Conservation (phyloP, 2,329 filamentous ascomycete genomes). For the Tympanopsis confertula region DNA sequence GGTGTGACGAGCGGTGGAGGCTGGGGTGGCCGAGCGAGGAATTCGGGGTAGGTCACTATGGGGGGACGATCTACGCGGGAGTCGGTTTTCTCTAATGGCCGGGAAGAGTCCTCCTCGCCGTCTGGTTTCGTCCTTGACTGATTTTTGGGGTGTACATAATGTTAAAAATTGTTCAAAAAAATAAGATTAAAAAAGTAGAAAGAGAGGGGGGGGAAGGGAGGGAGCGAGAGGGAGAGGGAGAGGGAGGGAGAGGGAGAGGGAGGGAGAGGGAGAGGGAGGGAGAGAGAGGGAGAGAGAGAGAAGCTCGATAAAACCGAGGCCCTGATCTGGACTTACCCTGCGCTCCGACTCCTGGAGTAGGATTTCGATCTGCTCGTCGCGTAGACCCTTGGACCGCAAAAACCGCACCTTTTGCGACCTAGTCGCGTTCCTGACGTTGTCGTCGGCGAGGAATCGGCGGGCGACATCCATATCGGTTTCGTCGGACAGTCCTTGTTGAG, state of each 20-base stretch:
- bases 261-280: no score
- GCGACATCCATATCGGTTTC: slow-evolving; percentile 50
- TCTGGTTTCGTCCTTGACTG: background rate
- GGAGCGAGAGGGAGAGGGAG: no score
- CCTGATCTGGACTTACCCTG: slow-evolving; percentile 9
- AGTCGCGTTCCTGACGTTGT: slow-evolving; percentile 56
- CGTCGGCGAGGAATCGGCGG: slow-evolving; percentile 63
- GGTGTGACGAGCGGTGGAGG: slow-evolving; percentile 53
- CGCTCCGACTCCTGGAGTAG: slow-evolving; percentile 36
- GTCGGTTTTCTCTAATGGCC: slow-evolving; percentile 23
- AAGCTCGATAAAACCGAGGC: no score
- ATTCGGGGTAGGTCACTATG: slow-evolving; percentile 62
- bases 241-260: no score
- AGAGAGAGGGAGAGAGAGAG: no score
- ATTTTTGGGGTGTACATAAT: no score
- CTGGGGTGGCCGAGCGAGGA: slow-evolving; percentile 42
- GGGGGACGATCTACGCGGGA: slow-evolving; percentile 34
- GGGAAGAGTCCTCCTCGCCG: background rate
- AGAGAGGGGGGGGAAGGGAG: no score
- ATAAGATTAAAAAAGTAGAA: no score
- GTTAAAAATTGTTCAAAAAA: no score
- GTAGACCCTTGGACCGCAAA: slow-evolving; percentile 65
- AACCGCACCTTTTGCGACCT: slow-evolving; percentile 67
- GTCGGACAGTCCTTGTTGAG: slow-evolving; percentile 8
- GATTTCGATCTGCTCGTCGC: slow-evolving; percentile 52